phyloP scores from a whole-genome alignment of 768 basidiomycete genomes.

The Melanogaster broomeanus region DNA sequence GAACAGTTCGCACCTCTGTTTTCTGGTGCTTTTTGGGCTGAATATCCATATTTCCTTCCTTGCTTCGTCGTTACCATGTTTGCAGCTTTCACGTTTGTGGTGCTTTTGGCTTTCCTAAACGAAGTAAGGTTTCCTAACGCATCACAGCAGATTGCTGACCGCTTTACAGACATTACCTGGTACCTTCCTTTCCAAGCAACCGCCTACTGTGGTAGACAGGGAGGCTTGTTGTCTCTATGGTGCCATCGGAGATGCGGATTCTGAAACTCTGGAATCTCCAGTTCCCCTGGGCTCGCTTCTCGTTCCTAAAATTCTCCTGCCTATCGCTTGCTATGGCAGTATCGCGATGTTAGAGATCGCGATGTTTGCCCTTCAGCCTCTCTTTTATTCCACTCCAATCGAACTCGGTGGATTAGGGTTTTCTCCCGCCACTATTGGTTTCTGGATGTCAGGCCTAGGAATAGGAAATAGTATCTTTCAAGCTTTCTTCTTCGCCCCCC shows the following conservation, averaged over 20 bases:
- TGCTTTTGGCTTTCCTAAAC: conserved; percentile 47
- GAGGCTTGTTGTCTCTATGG: conserved; percentile 1
- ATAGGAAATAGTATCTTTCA: conserved; percentile 40
- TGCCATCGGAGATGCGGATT: background rate
- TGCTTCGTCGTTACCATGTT: conserved; percentile 60
- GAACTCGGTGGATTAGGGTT: conserved; percentile 40
- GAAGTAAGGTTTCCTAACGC: conserved; percentile 40
- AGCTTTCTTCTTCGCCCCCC: conserved; percentile 38
- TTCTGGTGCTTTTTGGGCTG: conserved; percentile 45
- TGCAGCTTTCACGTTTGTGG: conserved; percentile 45
- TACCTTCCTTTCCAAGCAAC: background rate
- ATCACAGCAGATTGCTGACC: background rate
- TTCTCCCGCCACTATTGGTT: conserved; percentile 38
- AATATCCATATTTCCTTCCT: conserved; percentile 64
- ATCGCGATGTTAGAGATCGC: conserved; percentile 41
- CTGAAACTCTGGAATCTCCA: conserved; percentile 17
- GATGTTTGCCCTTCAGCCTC: conserved; percentile 37
- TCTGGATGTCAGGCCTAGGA: conserved; percentile 37
- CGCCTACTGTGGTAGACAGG: background rate
- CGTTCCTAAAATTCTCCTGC: conserved; percentile 32
- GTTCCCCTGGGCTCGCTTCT: conserved; percentile 45
- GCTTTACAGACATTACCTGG: background rate
- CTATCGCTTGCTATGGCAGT: conserved; percentile 34
- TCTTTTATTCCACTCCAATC: conserved; percentile 41
- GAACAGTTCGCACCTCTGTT: conserved; percentile 54